Percentiles rank a stretch among this genome's conserved stretches.
Evolutionary conservation across 106 monocot species (phyloP).

Genomic region (Dendrobium catenatum): DNA sequence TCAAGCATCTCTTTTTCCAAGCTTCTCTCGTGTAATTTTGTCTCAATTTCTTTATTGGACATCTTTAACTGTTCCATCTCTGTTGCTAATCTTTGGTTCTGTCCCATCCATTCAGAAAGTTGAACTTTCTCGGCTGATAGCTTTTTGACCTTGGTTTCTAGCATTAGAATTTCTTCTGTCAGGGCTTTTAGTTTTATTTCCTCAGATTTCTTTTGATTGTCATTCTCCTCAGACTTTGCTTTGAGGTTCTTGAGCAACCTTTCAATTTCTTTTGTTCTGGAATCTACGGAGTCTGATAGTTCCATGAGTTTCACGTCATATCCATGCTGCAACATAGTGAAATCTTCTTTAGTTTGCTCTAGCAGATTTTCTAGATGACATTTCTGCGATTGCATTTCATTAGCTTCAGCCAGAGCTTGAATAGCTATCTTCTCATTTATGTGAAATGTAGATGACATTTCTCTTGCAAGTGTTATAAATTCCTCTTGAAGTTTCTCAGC

Average conservation of each 20-base stretch:
- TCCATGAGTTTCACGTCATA: conserved; percentile 42
- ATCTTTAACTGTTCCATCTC: conserved; percentile 28
- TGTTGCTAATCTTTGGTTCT: conserved; percentile 20
- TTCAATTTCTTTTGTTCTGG: conserved; percentile 60
- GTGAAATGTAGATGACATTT: conserved; percentile 63
- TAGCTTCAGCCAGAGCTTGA: conserved; percentile 60
- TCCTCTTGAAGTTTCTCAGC: conserved; percentile 71
- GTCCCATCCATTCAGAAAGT: conserved; percentile 28
- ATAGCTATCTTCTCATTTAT: conserved; percentile 64
- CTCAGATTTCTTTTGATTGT: conserved; percentile 38
- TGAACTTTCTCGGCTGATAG: conserved; percentile 35
- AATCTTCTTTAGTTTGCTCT: conserved; percentile 39
- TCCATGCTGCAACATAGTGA: conserved; percentile 31
- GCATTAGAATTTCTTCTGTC: conserved; percentile 34
- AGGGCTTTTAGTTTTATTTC: conserved; percentile 29
- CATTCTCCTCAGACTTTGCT: conserved; percentile 39
- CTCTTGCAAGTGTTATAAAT: conserved; percentile 46
- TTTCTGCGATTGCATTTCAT: conserved; percentile 51
- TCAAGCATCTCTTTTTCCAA: conserved; percentile 33
- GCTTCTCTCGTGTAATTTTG: conserved; percentile 18
- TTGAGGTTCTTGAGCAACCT: conserved; percentile 40
- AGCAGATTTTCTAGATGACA: conserved; percentile 52
- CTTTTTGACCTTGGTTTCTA: conserved; percentile 37
- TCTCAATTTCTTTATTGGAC: conserved; percentile 28
- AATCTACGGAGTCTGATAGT: conserved; percentile 35